These are phyloP conservation scores for Anthracocystis setariae DNA, from an alignment of 1,284 basidiomycete species.

Conservation along the genomic window DNA sequence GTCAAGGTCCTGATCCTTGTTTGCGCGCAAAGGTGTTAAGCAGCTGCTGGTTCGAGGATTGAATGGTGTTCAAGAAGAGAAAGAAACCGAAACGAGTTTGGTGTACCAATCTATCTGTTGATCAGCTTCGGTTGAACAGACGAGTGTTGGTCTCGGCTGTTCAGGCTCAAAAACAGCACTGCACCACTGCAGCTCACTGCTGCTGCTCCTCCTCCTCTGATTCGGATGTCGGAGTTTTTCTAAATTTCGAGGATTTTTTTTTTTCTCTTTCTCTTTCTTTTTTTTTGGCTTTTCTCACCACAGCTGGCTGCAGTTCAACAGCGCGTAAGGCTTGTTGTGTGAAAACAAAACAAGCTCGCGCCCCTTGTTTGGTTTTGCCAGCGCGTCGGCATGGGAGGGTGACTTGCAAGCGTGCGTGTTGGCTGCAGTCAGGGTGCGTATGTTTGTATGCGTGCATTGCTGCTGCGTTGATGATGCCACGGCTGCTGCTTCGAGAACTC, in stretches of 20 bases:
- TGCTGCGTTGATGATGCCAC: too few relatives aligned
- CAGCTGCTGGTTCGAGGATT: too few relatives aligned
- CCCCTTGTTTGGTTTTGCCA: not conserved
- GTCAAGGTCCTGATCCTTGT: too few relatives aligned
- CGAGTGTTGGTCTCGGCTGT: constrained; percentile 21
- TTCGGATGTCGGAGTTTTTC: constrained; percentile 15
- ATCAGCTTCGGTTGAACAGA: not conserved
- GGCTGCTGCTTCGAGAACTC: too few relatives aligned
- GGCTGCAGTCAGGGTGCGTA: too few relatives aligned
- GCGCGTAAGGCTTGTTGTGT: too few relatives aligned
- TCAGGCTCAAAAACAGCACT: not conserved
- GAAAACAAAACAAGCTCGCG: not conserved
- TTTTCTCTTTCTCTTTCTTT: constrained; percentile 3
- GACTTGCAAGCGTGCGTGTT: not conserved
- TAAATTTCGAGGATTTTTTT: not conserved
- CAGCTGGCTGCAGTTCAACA: not conserved
- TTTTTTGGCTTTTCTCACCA: too few relatives aligned
- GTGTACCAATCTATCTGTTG: not conserved
- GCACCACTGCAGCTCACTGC: not conserved
- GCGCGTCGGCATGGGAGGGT: constrained; percentile 6
- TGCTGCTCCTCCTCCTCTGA: not conserved
- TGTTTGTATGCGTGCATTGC: too few relatives aligned
- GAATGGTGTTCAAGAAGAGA: not conserved
- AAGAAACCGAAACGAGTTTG: not conserved
- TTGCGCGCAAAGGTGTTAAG: too few relatives aligned